Percentiles rank a stretch among this genome's conserved stretches.
Evolutionary conservation across 495 filamentous ascomycete species (phyloP).

Genomic region (Daldinia loculata): DNA sequence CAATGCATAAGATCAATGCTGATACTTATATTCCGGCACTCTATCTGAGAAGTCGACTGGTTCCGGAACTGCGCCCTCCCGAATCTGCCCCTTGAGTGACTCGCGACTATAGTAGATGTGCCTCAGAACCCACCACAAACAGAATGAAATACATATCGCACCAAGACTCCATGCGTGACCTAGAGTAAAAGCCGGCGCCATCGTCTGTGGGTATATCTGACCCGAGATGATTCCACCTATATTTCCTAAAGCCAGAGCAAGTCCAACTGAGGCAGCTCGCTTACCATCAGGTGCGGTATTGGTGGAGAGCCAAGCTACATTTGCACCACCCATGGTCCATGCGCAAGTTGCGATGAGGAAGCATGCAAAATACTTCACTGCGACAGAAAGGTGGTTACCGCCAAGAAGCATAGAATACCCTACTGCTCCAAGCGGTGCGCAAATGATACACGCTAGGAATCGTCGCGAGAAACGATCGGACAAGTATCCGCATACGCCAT

Average conservation of each 20-base stretch:
- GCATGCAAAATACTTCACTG: conserved; percentile 71
- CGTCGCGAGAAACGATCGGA: conserved; percentile 67
- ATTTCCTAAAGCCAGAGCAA: conserved; percentile 51
- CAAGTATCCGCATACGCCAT: conserved; percentile 64
- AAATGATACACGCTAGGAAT: conserved; percentile 64
- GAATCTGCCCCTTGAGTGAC: conserved; percentile 26
- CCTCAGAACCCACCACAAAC: conserved; percentile 42
- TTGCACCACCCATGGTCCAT: conserved; percentile 51
- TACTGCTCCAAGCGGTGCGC: conserved; percentile 63
- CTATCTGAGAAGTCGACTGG: conserved; percentile 37
- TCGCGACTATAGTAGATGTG: conserved; percentile 41
- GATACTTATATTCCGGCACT: conserved; percentile 41
- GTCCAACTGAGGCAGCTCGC: conserved; percentile 53
- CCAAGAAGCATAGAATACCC: conserved; percentile 71
- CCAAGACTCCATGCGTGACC: conserved; percentile 48
- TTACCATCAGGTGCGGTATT: conserved; percentile 56
- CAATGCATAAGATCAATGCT: conserved; percentile 21
- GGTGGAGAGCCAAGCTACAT: conserved; percentile 67
- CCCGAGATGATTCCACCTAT: conserved; percentile 52
- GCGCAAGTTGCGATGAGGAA: conserved; percentile 67
- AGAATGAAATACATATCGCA: conserved; percentile 38
- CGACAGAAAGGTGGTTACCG: conserved; percentile 57
- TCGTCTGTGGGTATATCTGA: conserved; percentile 46
- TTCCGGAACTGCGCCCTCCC: conserved; percentile 8
- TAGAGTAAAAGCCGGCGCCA: conserved; percentile 44